A percentile compares a stretch with the other conserved stretches of the same genome.
phyloP scores from a whole-genome alignment of 352 stramenopile genomes.

The Lagenidium giganteum region DNA sequence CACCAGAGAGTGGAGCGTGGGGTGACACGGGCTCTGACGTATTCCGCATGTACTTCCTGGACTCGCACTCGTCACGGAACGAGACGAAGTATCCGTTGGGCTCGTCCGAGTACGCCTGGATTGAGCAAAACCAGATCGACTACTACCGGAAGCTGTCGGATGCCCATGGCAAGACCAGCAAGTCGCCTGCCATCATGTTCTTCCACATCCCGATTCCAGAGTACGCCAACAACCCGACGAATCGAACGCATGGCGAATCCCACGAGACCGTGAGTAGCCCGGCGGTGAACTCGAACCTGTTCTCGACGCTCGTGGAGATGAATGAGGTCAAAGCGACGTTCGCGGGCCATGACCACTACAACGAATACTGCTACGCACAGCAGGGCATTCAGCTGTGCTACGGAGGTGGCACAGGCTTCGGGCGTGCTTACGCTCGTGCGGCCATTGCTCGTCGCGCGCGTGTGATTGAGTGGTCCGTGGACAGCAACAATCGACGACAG shows the following conservation, averaged over 20 bases:
- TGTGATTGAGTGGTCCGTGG: constrained; percentile 51
- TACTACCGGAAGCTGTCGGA: constrained; percentile 30
- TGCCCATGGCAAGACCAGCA: constrained; percentile 7
- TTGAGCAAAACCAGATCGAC: constrained; percentile 43
- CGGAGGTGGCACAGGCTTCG: constrained; percentile 45
- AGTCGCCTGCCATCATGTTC: constrained; percentile 48
- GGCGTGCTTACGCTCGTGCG: constrained; percentile 20
- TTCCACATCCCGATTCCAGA: constrained; percentile 60
- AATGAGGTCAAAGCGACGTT: constrained; percentile 62
- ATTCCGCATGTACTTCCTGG: constrained; percentile 66
- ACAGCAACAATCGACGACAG: constrained; percentile 12
- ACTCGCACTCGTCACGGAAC: constrained; percentile 27
- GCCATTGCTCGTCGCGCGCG: constrained; percentile 36
- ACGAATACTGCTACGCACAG: constrained; percentile 47
- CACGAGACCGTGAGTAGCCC: constrained; percentile 32
- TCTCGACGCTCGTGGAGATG: constrained; percentile 34
- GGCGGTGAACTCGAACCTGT: constrained; percentile 33
- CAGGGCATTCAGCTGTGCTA: constrained; percentile 50
- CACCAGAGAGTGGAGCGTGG: constrained; percentile 26
- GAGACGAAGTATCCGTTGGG: constrained; percentile 27
- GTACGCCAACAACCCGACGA: constrained; percentile 15
- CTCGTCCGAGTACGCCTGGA: constrained; percentile 41
- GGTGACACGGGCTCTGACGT: constrained; percentile 18
- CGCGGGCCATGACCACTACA: constrained; percentile 53
- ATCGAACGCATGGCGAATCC: constrained; percentile 26